Evolutionary conservation across 805 yeast genomes (phyloP), one percentile per base, ranked within the genome.

Genomic region (Saccharomycopsis oosterbeekiorum): DNA sequence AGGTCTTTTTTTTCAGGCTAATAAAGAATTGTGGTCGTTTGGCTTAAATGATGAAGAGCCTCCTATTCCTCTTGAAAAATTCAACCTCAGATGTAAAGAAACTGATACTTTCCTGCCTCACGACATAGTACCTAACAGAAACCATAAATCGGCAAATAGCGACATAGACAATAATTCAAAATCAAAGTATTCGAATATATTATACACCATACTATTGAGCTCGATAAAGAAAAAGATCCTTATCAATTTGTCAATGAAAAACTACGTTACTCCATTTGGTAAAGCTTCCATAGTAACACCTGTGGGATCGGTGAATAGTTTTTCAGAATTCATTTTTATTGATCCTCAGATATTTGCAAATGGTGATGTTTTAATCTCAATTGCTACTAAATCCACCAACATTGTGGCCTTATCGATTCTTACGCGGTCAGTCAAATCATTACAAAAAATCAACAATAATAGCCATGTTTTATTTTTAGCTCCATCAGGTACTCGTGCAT

Each of bases 401-500:
- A 64, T 82, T 40, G 63, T 70, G 0, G 75, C 71, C 47, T 63
- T 81, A 24, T 69, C 74, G 59, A 4, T 15, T n/a, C 21, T 41
- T 43, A 29, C 40, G 19, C 53, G 39, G 14, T 17, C 41, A 8
- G 11, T 8, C 3, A 47, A 14, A 14, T 19, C 34, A 17, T n/a
- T 26, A 17, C 53, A 29, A 21, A 29, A 29, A 61, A 24, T 68
- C 63, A 59, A 68, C 57, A 69, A 74, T 60, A 65, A 66, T 21
- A 69, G 69, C 8, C 72, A 72, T 67, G 81, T 80, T 0, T 64
- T 81, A 1, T 81, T 82, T 64, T 63, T 83, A 37, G 80, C 80
- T 17, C 86, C 86, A 0, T 79, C 84, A 10, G 85, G 84, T 1
- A 81, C 81, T 12, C 71, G 84, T 56, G 79, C 79, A 43, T 75